Conservation (phyloP, 2,329 filamentous ascomycete genomes). For the Aspergillus bombycis region DNA sequence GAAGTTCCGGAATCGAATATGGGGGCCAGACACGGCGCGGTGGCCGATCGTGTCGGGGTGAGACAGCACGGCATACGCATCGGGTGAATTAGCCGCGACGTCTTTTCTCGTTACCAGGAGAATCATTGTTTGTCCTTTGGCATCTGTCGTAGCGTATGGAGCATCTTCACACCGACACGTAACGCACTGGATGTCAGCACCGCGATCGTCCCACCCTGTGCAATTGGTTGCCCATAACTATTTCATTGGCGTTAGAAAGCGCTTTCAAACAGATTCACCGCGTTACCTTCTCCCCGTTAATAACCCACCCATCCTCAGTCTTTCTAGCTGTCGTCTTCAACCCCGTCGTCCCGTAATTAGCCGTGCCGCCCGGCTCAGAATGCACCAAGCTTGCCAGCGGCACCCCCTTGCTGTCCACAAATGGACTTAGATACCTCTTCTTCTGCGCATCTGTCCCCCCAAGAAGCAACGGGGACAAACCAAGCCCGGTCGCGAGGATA, state of each 20-base stretch:
- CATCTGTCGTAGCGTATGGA: conserved; percentile 1
- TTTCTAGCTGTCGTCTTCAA: conserved; percentile 53
- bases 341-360: conserved; percentile 54
- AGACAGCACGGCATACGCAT: conserved; percentile 51
- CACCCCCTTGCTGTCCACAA: conserved; percentile 48
- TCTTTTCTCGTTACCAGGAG: conserved; percentile 54
- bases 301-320: conserved; percentile 56
- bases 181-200: conserved; percentile 57
- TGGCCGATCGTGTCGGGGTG: conserved; percentile 53
- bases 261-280: no score
- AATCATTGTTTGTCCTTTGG: conserved; percentile 42
- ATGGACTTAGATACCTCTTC: conserved; percentile 49
- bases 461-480: conserved; percentile 55
- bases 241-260: not conserved
- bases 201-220: conserved; percentile 57
- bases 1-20: conserved; percentile 35
- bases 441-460: conserved; percentile 39
- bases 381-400: conserved; percentile 57
- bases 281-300: conserved; percentile 51
- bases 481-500: conserved; percentile 56
- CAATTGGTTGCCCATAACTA: conserved; percentile 62
- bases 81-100: conserved; percentile 48
- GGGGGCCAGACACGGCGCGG: conserved; percentile 54
- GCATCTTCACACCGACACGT: conserved; percentile 49
- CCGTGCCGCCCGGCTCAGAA: conserved; percentile 55